Base-by-base conservation (phyloP, 2,329 filamentous ascomycete species). In the Aspergillus nomiae region DNA sequence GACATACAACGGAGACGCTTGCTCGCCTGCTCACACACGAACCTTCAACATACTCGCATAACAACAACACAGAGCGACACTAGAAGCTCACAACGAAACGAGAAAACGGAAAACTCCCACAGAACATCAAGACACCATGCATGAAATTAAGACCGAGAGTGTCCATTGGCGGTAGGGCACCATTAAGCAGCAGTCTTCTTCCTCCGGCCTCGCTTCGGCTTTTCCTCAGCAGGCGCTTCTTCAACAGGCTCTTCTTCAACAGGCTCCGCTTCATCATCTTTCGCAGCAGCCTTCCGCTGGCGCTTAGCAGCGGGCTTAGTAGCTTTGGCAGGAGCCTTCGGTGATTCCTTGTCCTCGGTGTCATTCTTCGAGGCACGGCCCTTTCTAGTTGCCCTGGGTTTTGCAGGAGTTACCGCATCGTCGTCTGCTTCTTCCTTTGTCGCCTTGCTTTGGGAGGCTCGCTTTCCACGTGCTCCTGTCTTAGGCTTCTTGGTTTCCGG, bases 121-220 rank as follows among this genome's bases (percentile, higher is more conserved):
- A 34, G 48, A 8, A 14, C 16, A 51, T 7, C 28, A 51, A 51
- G 16, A 51, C 26, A 19, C 16, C 26, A n/a, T 5, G 46, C 46
- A 30, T 19, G 28, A 7, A 32, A 30, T 51, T 19, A 32, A 55
- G 38, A 41, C 38, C 6, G 26, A 32, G 50, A 34, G 10, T 14
- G 19, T 34, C 19, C 45, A 11, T 48, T 24, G 24, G 26, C 4
- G 4, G 32, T 30, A 19, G 30, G n/a, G 16, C 16, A 10, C 26
- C 12, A 26, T 55, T 55, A 55, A 28, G 30, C 30, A 46, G 63
- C 53, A 59, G 64, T 19, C 66, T 66, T 69, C 64, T 68, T 69
- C 64, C 64, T 69, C 63, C 68, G 67, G 61, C 64, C 64, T 58
- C 70, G 68, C 69, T 72, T 74, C 12, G 70, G 66, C 60, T 67